Conservation (phyloP, 108 stramenopile species). For the Bacterosira constricta region DNA sequence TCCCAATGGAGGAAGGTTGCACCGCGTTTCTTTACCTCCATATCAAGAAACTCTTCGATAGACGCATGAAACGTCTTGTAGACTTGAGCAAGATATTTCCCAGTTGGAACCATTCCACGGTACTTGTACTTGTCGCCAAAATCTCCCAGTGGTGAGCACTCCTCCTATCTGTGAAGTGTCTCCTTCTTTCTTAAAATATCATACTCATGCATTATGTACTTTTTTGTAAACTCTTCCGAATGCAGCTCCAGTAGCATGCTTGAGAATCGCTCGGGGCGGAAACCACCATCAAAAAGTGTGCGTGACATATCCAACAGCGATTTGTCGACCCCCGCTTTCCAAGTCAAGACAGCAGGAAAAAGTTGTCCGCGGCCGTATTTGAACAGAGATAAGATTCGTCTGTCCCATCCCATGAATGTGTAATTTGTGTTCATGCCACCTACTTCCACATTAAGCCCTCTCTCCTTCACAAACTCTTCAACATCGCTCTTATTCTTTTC, state of each 20-base stretch:
- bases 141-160: too few species aligned
- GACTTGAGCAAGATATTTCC: too few species aligned
- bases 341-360: constrained; percentile 42
- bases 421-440: background rate
- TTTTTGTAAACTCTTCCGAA: background rate
- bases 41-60: too few species aligned
- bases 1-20: too few species aligned
- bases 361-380: constrained; percentile 13
- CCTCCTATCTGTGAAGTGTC: too few species aligned
- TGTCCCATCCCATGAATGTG: constrained; percentile 40
- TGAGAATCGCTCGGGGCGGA: constrained; percentile 24
- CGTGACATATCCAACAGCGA: constrained; percentile 30
- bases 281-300: constrained; percentile 30
- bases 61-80: too few species aligned
- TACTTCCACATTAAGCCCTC: background rate
- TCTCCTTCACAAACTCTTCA: background rate
- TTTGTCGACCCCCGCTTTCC: constrained; percentile 26
- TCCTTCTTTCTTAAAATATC: constrained; percentile 2
- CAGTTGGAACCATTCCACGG: too few species aligned
- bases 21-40: too few species aligned
- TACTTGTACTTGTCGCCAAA: too few species aligned
- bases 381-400: background rate
- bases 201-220: constrained; percentile 8
- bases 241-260: constrained; percentile 32
- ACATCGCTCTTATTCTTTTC: background rate